These are phyloP conservation scores for Cephaloascus albidus DNA, from an alignment of 805 yeast genomes.

Conservation along the genomic window DNA sequence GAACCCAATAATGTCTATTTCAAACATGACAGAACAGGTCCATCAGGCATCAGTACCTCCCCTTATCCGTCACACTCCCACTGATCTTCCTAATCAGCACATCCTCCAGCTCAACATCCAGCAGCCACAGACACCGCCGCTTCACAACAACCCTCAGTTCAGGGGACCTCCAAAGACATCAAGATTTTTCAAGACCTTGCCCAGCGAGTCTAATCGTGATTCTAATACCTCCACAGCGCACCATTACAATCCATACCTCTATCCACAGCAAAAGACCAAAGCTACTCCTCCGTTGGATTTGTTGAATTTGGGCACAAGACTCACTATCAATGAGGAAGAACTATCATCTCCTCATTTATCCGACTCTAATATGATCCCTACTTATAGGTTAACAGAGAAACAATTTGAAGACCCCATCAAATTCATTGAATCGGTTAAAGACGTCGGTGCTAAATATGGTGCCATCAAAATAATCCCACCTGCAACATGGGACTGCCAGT, in stretches of 20 bases:
- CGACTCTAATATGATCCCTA: slow-evolving; percentile 34
- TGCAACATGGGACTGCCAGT: slow-evolving; percentile 18
- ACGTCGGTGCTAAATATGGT: slow-evolving; percentile 53
- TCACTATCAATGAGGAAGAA: slow-evolving; percentile 5
- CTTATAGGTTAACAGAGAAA: slow-evolving; percentile 40
- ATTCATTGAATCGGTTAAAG: slow-evolving; percentile 46
- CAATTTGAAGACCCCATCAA: slow-evolving; percentile 58
- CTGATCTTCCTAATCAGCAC: background rate
- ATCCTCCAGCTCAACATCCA: background rate
- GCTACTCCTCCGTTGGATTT: slow-evolving; percentile 34
- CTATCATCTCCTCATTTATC: slow-evolving; percentile 3
- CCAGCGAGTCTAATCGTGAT: background rate
- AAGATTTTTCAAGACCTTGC: slow-evolving; percentile 12
- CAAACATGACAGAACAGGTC: background rate
- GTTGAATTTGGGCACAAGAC: slow-evolving; percentile 21
- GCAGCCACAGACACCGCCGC: background rate
- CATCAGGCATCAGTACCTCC: too few relatives aligned
- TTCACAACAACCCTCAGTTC: background rate
- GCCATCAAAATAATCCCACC: slow-evolving; percentile 73
- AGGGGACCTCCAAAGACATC: slow-evolving; percentile 17
- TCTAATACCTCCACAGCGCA: slow-evolving; percentile 7
- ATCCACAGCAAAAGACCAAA: slow-evolving; percentile 34
- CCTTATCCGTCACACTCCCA: background rate
- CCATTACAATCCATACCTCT: slow-evolving; percentile 34
- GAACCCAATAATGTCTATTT: background rate